Percentiles rank a stretch among this genome's conserved stretches.
Conservation (phyloP, 2,329 filamentous ascomycete species). For the Colletotrichum sp. region DNA sequence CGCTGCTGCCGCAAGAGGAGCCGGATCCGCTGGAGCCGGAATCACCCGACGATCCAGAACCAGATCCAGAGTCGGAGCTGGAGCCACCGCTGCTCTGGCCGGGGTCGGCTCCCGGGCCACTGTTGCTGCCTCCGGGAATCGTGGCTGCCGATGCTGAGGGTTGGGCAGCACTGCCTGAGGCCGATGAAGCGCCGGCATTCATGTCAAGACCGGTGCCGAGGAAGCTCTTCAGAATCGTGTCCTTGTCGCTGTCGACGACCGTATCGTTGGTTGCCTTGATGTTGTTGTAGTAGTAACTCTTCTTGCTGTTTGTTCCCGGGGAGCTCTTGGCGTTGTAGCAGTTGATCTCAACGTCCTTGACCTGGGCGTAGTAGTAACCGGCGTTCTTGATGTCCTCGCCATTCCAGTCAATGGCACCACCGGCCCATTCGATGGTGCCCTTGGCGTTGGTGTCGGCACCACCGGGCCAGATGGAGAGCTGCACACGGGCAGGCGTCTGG, state of each 20-base stretch:
- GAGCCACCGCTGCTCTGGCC: constrained; percentile 24
- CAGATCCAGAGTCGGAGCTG: constrained; percentile 18
- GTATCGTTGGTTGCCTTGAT: constrained; percentile 74
- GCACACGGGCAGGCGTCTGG: constrained; percentile 88
- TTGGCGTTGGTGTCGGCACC: constrained; percentile 78
- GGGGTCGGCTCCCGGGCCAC: constrained; percentile 29
- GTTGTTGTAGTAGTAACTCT: constrained; percentile 78
- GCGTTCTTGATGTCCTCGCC: constrained; percentile 78
- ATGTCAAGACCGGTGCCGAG: constrained; percentile 82
- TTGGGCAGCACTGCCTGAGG: constrained; percentile 18
- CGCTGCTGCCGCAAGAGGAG: constrained; percentile 35
- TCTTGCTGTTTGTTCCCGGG: constrained; percentile 72
- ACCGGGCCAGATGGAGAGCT: constrained; percentile 96
- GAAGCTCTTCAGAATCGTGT: constrained; percentile 79
- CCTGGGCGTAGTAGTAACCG: constrained; percentile 87
- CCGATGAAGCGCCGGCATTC: constrained; percentile 42
- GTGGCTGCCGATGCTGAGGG: constrained; percentile 20
- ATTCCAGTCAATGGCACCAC: constrained; percentile 88
- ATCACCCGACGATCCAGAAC: neutral
- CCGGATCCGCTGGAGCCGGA: constrained; percentile 18
- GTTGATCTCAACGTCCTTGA: constrained; percentile 78
- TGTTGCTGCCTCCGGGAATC: constrained; percentile 35
- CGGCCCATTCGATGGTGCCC: constrained; percentile 91
- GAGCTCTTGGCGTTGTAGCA: constrained; percentile 74
- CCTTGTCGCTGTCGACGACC: constrained; percentile 75